These are phyloP conservation scores for Amphicarpaea edgeworthii DNA, from an alignment of 306 rosid species.

Conservation along the genomic window DNA sequence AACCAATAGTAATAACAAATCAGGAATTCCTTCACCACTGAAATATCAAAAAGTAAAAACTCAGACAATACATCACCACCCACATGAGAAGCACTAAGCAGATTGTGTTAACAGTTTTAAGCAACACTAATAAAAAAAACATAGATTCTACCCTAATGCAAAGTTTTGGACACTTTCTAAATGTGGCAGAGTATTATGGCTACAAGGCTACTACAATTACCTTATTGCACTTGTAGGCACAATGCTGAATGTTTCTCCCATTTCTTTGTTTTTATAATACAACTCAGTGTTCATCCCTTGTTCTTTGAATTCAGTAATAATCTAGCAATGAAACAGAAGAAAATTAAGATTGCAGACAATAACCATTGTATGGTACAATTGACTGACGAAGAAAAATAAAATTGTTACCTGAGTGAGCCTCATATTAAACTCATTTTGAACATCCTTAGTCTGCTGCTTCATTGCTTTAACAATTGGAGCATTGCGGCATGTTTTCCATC, in stretches of 20 bases:
- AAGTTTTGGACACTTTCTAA: neutral
- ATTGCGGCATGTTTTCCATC: constrained; percentile 82
- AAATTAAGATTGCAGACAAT: constrained; percentile 36
- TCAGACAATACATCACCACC: constrained; percentile 37
- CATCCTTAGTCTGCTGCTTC: constrained; percentile 90
- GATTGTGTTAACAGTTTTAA: neutral
- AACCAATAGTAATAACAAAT: constrained; percentile 78
- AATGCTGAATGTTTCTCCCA: constrained; percentile 95
- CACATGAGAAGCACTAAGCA: neutral
- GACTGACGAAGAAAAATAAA: constrained; percentile 1
- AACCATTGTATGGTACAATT: constrained; percentile 3
- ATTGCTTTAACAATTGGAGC: constrained; percentile 82
- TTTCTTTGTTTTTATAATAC: constrained; percentile 86
- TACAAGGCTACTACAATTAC: constrained; percentile 52
- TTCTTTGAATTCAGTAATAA: constrained; percentile 82
- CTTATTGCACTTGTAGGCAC: constrained; percentile 97
- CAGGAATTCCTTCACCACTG: constrained; percentile 98
- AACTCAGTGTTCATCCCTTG: constrained; percentile 89
- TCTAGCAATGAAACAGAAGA: constrained; percentile 57
- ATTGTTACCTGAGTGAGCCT: constrained; percentile 75
- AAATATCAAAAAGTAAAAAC: constrained; percentile 43
- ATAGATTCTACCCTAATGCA: neutral
- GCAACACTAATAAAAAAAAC: constrained; percentile 1
- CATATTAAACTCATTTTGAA: constrained; percentile 80
- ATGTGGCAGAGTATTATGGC: neutral